Conservation (phyloP, 768 basidiomycete species). For the Termitomyces titanicus region DNA sequence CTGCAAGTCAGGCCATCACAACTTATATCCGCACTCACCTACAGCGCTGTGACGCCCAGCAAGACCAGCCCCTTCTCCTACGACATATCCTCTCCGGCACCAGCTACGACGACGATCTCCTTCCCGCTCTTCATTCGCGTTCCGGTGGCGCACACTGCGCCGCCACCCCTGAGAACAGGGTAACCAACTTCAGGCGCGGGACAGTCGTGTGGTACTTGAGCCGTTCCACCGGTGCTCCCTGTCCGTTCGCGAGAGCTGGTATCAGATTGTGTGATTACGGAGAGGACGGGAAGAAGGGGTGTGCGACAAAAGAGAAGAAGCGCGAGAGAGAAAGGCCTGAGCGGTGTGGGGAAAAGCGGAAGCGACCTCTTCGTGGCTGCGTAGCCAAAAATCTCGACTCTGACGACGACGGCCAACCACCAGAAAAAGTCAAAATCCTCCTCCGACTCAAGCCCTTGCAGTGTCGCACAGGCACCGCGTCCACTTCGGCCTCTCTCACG, state of each 20-base stretch:
- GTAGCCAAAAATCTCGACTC: slow-evolving; percentile 25
- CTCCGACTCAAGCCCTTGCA: slow-evolving; percentile 56
- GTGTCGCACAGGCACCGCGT: slow-evolving; percentile 14
- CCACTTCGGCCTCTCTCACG: slow-evolving; percentile 23
- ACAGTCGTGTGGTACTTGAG: slow-evolving; percentile 82
- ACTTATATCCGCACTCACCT: slow-evolving; percentile 78
- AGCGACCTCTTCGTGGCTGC: slow-evolving; percentile 37
- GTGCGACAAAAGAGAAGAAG: slow-evolving; percentile 23
- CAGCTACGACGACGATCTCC: slow-evolving; percentile 66
- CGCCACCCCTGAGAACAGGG: slow-evolving; percentile 36
- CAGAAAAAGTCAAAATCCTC: slow-evolving; percentile 69
- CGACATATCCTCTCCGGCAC: slow-evolving; percentile 74
- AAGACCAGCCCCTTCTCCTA: slow-evolving; percentile 72
- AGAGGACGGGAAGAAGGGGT: slow-evolving; percentile 41
- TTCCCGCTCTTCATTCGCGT: slow-evolving; percentile 66
- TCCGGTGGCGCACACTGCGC: slow-evolving; percentile 60
- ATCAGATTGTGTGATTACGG: slow-evolving; percentile 68
- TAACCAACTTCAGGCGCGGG: slow-evolving; percentile 74
- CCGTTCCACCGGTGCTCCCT: slow-evolving; percentile 69
- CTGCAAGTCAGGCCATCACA: slow-evolving; percentile 78
- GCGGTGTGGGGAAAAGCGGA: slow-evolving; percentile 41
- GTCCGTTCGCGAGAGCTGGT: slow-evolving; percentile 73
- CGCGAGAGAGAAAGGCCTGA: slow-evolving; percentile 24
- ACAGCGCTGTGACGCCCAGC: slow-evolving; percentile 64
- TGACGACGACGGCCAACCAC: slow-evolving; percentile 38